These are phyloP conservation scores for Vigna hirtella DNA, from an alignment of 306 rosid species.

Conservation along the genomic window DNA sequence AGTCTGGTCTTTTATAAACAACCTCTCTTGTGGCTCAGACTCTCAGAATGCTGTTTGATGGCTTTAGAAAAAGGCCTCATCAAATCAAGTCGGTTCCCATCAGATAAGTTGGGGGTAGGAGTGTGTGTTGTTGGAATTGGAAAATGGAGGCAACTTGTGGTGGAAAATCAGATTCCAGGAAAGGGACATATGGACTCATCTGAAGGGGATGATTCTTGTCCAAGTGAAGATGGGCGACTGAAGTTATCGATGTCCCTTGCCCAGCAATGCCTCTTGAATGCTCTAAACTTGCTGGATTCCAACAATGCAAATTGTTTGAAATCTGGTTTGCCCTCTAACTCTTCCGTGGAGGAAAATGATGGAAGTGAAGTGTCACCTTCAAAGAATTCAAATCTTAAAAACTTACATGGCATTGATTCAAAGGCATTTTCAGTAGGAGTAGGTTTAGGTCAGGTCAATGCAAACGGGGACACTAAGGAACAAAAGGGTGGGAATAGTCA, in stretches of 20 bases:
- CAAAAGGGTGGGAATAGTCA: constrained; percentile 82
- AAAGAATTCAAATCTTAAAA: constrained; percentile 69
- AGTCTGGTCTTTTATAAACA: constrained; percentile 81
- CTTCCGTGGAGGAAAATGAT: constrained; percentile 71
- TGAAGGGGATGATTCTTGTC: constrained; percentile 54
- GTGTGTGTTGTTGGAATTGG: constrained; percentile 82
- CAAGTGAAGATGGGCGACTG: constrained; percentile 67
- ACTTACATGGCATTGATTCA: constrained; percentile 61
- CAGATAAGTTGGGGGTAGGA: constrained; percentile 68
- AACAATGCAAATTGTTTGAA: constrained; percentile 53
- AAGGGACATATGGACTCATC: constrained; percentile 53
- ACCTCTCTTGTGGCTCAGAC: constrained; percentile 96
- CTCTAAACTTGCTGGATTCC: constrained; percentile 69
- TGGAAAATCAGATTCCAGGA: constrained; percentile 67
- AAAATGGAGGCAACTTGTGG: constrained; percentile 94
- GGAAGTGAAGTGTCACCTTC: constrained; percentile 62
- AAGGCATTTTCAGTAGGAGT: constrained; percentile 63
- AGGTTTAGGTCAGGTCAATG: constrained; percentile 68
- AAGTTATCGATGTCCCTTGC: constrained; percentile 86
- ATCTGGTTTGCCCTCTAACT: constrained; percentile 69
- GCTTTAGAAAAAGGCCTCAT: constrained; percentile 82
- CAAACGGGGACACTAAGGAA: constrained; percentile 87
- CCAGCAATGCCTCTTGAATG: constrained; percentile 79
- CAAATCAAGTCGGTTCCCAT: constrained; percentile 50
- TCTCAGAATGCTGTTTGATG: constrained; percentile 98